Evolutionary conservation across 305 asterid genomes (phyloP).

Genomic region (Ilex paraguariensis): DNA sequence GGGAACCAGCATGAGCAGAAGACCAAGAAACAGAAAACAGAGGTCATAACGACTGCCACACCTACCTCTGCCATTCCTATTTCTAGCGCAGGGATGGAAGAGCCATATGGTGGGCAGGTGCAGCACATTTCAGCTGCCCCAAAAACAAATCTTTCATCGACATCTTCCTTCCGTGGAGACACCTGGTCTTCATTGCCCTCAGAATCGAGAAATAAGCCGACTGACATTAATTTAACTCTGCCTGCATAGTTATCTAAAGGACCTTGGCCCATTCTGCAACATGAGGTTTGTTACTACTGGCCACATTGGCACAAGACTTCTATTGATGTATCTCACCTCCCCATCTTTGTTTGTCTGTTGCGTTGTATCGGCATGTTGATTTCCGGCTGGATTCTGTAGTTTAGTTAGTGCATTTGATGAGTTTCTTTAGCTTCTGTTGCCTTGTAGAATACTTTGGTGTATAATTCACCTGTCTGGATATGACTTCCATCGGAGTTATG

Average conservation of each 20-base stretch:
- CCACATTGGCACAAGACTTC: constrained; percentile 9
- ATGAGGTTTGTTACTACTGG: constrained; percentile 23
- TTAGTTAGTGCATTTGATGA: constrained; percentile 17
- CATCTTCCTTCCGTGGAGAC: constrained; percentile 48
- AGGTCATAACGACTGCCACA: constrained; percentile 22
- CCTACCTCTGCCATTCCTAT: constrained; percentile 36
- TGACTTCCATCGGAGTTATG: constrained; percentile 4
- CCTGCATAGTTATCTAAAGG: constrained; percentile 23
- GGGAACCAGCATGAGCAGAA: constrained; percentile 63
- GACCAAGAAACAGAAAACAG: constrained; percentile 48
- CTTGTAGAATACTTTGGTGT: constrained; percentile 27
- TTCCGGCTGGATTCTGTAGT: constrained; percentile 20
- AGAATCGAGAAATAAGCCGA: constrained; percentile 36
- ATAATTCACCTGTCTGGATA: background rate
- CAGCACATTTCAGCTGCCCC: background rate
- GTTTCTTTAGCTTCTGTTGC: constrained; percentile 4
- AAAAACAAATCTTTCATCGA: constrained; percentile 17
- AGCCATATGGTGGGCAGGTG: constrained; percentile 13
- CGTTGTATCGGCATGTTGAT: constrained; percentile 19
- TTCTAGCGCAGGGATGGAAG: constrained; percentile 41
- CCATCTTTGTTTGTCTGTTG: constrained; percentile 16
- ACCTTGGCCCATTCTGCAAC: background rate
- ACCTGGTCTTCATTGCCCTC: constrained; percentile 54
- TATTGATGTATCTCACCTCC: constrained; percentile 3
- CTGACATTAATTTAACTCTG: constrained; percentile 54